Percentiles rank a stretch among this genome's conserved stretches.
phyloP scores from a whole-genome alignment of 352 stramenopile genomes.

The Phytophthora cajani region DNA sequence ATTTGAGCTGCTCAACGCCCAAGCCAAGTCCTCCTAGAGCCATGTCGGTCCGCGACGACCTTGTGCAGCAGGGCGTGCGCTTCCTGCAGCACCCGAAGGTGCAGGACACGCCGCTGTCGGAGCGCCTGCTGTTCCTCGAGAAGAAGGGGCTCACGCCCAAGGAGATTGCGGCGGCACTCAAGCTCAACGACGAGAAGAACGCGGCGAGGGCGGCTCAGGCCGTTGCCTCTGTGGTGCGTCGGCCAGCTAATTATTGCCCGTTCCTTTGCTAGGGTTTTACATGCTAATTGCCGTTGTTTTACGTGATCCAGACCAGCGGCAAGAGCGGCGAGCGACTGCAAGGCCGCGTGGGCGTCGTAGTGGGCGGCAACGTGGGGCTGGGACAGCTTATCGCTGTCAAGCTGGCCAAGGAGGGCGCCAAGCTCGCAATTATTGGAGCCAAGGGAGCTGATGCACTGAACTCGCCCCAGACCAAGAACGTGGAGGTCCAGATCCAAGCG shows the following conservation, averaged over 20 bases:
- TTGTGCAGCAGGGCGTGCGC: conserved; percentile 75
- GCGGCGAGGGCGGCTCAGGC: conserved; percentile 53
- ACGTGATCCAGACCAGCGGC: conserved; percentile 48
- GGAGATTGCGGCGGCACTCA: conserved; percentile 71
- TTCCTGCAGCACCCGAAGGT: conserved; percentile 83
- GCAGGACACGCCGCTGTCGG: conserved; percentile 76
- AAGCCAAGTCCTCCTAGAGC: background rate
- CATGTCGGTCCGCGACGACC: conserved; percentile 60
- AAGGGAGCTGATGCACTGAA: conserved; percentile 28
- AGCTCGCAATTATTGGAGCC: conserved; percentile 54
- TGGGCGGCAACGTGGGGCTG: conserved; percentile 67
- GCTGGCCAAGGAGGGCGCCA: conserved; percentile 69
- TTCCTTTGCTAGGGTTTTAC: background rate
- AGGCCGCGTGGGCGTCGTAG: conserved; percentile 62
- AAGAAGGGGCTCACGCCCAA: conserved; percentile 78
- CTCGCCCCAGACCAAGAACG: conserved; percentile 35
- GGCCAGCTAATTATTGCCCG: background rate
- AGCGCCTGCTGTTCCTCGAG: conserved; percentile 75
- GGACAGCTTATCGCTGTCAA: conserved; percentile 68
- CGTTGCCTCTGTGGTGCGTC: conserved; percentile 63
- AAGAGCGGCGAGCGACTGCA: conserved; percentile 63
- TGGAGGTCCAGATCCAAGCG: conserved; percentile 51
- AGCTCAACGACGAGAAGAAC: conserved; percentile 73
- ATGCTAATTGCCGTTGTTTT: conserved; percentile 16
- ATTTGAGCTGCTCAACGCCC: too few relatives aligned